A percentile compares a stretch with the other conserved stretches of the same genome.
Conservation (phyloP, 441 rosid species). For the Raphanus hybrid region DNA sequence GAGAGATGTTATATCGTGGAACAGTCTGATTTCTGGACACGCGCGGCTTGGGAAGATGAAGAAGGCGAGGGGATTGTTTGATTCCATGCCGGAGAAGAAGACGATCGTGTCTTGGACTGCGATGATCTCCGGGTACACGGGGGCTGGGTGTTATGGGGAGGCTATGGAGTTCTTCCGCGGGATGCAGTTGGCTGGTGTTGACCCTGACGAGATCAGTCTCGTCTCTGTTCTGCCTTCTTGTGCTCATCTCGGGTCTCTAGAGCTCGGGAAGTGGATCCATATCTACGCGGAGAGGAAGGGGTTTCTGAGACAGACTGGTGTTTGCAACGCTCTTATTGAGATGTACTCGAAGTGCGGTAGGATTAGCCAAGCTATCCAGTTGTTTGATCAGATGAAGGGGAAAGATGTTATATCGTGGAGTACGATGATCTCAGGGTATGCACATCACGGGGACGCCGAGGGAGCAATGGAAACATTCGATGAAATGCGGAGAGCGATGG, state of each 20-base stretch:
- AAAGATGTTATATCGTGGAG: constrained; percentile 73
- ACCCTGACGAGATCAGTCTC: constrained; percentile 68
- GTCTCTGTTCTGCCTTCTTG: constrained; percentile 63
- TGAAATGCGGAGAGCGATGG: constrained; percentile 49
- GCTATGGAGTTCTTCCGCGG: constrained; percentile 54
- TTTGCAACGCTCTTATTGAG: constrained; percentile 62
- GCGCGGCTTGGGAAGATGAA: constrained; percentile 55
- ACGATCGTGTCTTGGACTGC: constrained; percentile 66
- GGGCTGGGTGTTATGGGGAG: constrained; percentile 46
- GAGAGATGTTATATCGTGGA: constrained; percentile 63
- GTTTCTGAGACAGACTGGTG: constrained; percentile 41
- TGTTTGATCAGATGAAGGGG: constrained; percentile 47
- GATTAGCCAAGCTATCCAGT: constrained; percentile 47
- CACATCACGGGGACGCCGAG: constrained; percentile 55
- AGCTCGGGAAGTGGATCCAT: constrained; percentile 70
- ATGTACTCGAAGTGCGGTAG: constrained; percentile 67
- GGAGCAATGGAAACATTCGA: constrained; percentile 49
- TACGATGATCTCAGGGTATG: constrained; percentile 65
- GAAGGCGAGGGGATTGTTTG: constrained; percentile 53
- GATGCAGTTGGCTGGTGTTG: constrained; percentile 56
- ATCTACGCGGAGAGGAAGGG: constrained; percentile 53
- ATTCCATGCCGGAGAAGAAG: constrained; percentile 45
- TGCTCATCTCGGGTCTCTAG: constrained; percentile 65
- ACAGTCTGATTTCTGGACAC: constrained; percentile 56
- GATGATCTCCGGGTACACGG: constrained; percentile 55